A percentile compares a stretch with the other conserved stretches of the same genome.
These are phyloP conservation scores for Phytophthora citricola DNA, from an alignment of 352 stramenopile species.

Conservation along the genomic window DNA sequence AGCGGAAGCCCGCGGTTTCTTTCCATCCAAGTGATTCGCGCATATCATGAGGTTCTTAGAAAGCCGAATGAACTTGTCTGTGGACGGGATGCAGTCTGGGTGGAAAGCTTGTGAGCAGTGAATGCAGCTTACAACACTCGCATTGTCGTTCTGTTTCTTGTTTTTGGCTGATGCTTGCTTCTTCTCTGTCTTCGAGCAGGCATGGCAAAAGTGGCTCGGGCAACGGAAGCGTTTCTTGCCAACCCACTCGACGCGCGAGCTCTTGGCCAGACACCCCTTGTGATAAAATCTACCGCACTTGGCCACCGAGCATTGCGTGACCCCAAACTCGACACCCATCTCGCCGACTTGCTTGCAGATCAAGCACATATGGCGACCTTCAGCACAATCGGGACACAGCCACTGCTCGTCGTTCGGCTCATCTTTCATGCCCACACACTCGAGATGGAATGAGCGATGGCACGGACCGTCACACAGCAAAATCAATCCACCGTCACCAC, in stretches of 20 bases:
- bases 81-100: slow-evolving; percentile 75
- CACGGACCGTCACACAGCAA: slow-evolving; percentile 93
- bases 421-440: slow-evolving; percentile 89
- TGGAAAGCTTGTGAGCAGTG: slow-evolving; percentile 88
- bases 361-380: slow-evolving; percentile 92
- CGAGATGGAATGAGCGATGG: slow-evolving; percentile 93
- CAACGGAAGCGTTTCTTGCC: slow-evolving; percentile 91
- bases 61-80: slow-evolving; percentile 82
- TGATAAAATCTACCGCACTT: slow-evolving; percentile 95
- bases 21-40: slow-evolving; percentile 74
- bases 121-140: slow-evolving; percentile 81
- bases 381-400: slow-evolving; percentile 91
- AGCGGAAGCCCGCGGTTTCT: slow-evolving; percentile 35
- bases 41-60: slow-evolving; percentile 92
- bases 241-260: slow-evolving; percentile 84
- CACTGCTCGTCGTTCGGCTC: slow-evolving; percentile 89
- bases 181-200: slow-evolving; percentile 51
- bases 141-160: slow-evolving; percentile 48
- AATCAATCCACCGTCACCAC: slow-evolving; percentile 91
- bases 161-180: slow-evolving; percentile 33
- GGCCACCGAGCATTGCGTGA: slow-evolving; percentile 91
- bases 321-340: slow-evolving; percentile 90
- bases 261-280: slow-evolving; percentile 82
- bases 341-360: slow-evolving; percentile 92
- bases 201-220: slow-evolving; percentile 91